Base-by-base conservation (phyloP, 1,139 yeast genomes). In the Arxiozyma heterogenica region DNA sequence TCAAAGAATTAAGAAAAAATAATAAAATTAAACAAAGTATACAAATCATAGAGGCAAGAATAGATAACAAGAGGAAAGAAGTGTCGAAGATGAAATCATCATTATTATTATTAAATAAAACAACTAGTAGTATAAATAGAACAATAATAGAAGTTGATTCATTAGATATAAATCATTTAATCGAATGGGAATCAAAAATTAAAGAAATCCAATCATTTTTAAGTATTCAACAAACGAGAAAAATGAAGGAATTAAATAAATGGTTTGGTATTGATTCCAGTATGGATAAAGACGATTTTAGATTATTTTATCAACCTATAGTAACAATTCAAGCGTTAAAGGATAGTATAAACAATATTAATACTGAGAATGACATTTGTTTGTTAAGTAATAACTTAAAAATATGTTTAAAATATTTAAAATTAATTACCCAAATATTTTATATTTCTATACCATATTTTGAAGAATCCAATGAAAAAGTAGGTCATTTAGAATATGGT, bases 1-100 rank as follows among this genome's bases (percentile, higher is more conserved):
- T 61, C 25, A 59, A 63, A 42, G 50, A 55, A 34, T 59, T 57
- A 47, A 57, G 58, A 49, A 52, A 55, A 42, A 59, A 58, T 52
- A 58, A 57, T 21, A 52, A 57, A 47, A 54, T 64, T 12, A 56
- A 54, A 22, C 52, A 57, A 41, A 55, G 59, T 44, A 48, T 58
- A 7, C 42, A 53, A n/a, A 58, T 58, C 41, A 47, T 59, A 44
- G 53, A 53, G 20, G 49, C 52, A 20, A 44, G 53, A 20, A 47
- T 64, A 4, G 53, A 58, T 12, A 47, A 30, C 34, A 64, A 64
- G 51, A 49, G 53, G 34, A 41, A 46, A n/a, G 49, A 54, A 39
- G 42, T 58, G 15, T 47, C 43, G 3, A 45, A 42, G 20, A 27
- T 61, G 23, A 51, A 54, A 25, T 38, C 20, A 25, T 38, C 20